phyloP scores from a whole-genome alignment of 176 grass and related monocot genomes.

The Triticum monococcum region DNA sequence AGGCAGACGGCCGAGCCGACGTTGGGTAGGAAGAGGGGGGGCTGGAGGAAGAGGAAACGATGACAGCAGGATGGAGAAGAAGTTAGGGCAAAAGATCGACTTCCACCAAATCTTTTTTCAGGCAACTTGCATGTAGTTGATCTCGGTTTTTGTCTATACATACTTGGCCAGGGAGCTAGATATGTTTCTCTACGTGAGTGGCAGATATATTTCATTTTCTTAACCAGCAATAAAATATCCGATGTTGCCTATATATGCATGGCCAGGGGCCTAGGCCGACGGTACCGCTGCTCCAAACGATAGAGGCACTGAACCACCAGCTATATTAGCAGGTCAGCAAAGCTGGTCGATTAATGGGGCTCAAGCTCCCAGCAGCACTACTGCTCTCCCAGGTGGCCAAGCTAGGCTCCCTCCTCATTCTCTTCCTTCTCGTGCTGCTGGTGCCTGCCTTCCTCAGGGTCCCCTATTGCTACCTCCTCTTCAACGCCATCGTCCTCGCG shows the following conservation, averaged over 20 bases:
- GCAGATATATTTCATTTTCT: neutral
- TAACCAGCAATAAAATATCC: neutral
- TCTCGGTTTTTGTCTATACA: neutral
- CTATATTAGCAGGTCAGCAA: neutral
- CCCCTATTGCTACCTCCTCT: neutral
- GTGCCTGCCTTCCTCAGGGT: constrained; percentile 11
- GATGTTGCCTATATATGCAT: constrained; percentile 2
- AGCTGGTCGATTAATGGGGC: neutral
- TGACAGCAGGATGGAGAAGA: neutral
- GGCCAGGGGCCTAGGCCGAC: neutral
- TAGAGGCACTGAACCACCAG: neutral
- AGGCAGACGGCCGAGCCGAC: too few species aligned
- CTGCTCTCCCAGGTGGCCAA: neutral
- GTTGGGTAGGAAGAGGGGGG: too few species aligned
- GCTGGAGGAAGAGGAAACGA: too few species aligned
- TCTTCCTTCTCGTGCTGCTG: constrained; percentile 11
- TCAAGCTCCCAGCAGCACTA: neutral
- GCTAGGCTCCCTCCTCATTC: constrained; percentile 6
- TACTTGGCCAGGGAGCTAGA: neutral
- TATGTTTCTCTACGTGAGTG: neutral
- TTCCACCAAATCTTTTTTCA: neutral
- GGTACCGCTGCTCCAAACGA: neutral
- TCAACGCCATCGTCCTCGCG: constrained; percentile 1
- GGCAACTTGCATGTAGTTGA: neutral
- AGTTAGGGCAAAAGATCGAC: neutral